Percentiles rank a stretch among this genome's conserved stretches.
Conservation (phyloP, 257 asterid species). For the Leonotis leonurus region DNA sequence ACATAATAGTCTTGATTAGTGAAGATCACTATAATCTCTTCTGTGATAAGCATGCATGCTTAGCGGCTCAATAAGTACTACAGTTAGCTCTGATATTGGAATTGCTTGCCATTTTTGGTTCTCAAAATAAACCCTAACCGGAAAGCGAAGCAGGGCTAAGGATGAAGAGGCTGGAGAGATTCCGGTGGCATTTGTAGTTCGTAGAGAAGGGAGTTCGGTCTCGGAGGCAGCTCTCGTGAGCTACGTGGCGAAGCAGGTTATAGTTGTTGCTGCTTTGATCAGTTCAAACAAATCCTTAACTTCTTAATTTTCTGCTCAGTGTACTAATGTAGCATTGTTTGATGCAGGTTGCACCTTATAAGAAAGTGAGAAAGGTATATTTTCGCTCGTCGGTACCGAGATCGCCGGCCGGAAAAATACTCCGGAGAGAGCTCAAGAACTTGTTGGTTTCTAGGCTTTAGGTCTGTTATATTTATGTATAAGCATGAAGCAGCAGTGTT, state of each 20-base stretch:
- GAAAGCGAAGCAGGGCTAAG: constrained; percentile 28
- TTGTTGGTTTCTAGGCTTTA: constrained; percentile 48
- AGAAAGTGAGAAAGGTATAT: constrained; percentile 66
- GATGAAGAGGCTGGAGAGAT: constrained; percentile 85
- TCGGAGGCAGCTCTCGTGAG: constrained; percentile 42
- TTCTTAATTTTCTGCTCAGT: not conserved
- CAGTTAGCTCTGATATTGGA: not conserved
- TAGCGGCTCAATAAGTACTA: not conserved
- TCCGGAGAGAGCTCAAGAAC: constrained; percentile 42
- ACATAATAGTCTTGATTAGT: not conserved
- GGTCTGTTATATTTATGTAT: too few species aligned
- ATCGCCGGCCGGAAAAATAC: constrained; percentile 63
- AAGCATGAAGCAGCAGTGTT: too few species aligned
- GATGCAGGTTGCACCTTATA: constrained; percentile 74
- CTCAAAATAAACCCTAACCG: not conserved
- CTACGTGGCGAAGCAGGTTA: constrained; percentile 64
- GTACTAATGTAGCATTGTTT: not conserved
- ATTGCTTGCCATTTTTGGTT: not conserved
- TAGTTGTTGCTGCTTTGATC: not conserved
- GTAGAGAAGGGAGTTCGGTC: constrained; percentile 38
- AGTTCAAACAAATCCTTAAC: not conserved
- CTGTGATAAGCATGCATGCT: too few species aligned
- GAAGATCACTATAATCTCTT: not conserved
- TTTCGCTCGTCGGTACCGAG: constrained; percentile 47
- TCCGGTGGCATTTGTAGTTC: constrained; percentile 80